Base-by-base conservation (phyloP, 179 eudicot genomes). In the Corrigiola litoralis region DNA sequence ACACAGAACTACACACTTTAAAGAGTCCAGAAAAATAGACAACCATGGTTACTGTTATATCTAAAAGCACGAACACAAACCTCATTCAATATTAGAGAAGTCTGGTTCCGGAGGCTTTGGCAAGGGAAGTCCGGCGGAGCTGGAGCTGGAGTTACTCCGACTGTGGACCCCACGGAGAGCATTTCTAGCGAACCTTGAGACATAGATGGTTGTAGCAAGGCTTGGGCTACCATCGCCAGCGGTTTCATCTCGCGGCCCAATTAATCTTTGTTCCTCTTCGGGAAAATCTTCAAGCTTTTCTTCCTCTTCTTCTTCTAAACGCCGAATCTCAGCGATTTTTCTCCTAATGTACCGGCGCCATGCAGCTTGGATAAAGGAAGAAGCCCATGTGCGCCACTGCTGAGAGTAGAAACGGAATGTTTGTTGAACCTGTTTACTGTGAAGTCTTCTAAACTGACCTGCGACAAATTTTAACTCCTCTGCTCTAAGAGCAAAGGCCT, bases 331-430 rank as follows among this genome's bases (percentile, higher is more conserved):
- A 5, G 78, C 79, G 0, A 75, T 14, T 45, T 81, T 85, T 58
- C 90, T 74, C 55, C 83, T 73, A 25, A 81, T 71, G 34, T 77
- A 75, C 29, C 88, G 61, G 1, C 90, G 72, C 95, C 95, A 87
- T 1, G 95, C 95, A 6, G 95, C 90, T 58, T 87, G 95, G 6
- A 87, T 87, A 48, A 82, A 87, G 61, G 80, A 75, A 27, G 95
- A 78, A 0, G 87, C 95, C 95, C 95, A 87, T 3, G 90, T 87
- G 70, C 95, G 53, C 95, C 95, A 87, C 38, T 85, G 95, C 33
- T 87, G 95, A 0, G 95, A 87, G 79, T 87, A 87, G 41, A 84
- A 80, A 10, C 80, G 31, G 16, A 78, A 81, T 0, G 82, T 81
- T 46, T 81, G 85, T n/a, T 82, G 86, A 47, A 82, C 86, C 47